phyloP scores from a whole-genome alignment of 2,329 filamentous ascomycete species.

The Conoideocrella luteorostrata region DNA sequence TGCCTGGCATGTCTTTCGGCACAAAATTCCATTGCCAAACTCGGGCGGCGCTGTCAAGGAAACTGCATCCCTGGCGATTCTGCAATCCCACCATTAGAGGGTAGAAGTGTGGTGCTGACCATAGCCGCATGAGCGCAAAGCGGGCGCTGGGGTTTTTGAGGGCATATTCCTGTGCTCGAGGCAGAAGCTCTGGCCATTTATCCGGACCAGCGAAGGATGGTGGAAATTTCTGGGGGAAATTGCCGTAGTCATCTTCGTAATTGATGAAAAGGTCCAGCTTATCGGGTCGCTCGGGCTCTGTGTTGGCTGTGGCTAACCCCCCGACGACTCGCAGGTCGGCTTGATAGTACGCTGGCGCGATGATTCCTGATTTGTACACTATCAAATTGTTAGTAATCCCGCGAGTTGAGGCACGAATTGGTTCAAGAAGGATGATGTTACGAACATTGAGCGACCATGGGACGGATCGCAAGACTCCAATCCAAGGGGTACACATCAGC shows the following conservation, averaged over 20 bases:
- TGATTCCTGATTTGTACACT: constrained; percentile 21
- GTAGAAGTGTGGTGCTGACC: constrained; percentile 23
- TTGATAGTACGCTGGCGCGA: constrained; percentile 16
- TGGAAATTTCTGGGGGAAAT: constrained; percentile 10
- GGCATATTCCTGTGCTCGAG: constrained; percentile 13
- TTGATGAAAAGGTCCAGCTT: constrained; percentile 21
- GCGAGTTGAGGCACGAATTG: too few relatives aligned
- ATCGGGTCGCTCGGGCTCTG: constrained; percentile 19
- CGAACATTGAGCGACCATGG: constrained; percentile 18
- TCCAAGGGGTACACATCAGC: constrained; percentile 19
- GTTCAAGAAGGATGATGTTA: background rate
- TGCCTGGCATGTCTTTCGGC: constrained; percentile 21
- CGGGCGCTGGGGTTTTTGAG: constrained; percentile 11
- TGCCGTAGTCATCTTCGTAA: constrained; percentile 18
- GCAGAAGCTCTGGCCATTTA: constrained; percentile 17
- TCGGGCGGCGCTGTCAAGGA: constrained; percentile 19
- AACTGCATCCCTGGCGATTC: constrained; percentile 15
- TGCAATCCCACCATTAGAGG: constrained; percentile 19
- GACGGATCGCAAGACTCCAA: constrained; percentile 20
- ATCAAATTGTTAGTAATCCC: constrained; percentile 8
- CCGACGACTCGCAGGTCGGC: constrained; percentile 13
- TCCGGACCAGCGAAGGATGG: constrained; percentile 11
- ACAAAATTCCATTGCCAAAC: constrained; percentile 23
- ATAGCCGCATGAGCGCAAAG: constrained; percentile 20
- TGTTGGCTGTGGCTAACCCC: constrained; percentile 16